These are phyloP conservation scores for Pyronema domesticum DNA, from an alignment of 495 filamentous ascomycete genomes.

Conservation along the genomic window DNA sequence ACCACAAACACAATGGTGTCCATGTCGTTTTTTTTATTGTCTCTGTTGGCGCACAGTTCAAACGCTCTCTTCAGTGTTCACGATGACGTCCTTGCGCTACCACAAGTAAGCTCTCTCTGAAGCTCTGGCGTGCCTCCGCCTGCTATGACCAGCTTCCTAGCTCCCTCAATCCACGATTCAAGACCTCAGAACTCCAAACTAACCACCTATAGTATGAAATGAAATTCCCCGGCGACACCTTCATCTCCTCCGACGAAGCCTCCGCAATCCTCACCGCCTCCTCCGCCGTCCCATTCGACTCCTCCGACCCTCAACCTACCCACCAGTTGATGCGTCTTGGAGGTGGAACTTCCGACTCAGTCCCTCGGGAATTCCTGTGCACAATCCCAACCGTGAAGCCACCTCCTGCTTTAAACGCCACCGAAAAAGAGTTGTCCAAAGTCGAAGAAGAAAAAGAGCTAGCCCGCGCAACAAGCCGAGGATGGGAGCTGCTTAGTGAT, in stretches of 20 bases:
- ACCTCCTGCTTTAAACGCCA: constrained; percentile 37
- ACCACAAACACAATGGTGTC: background rate
- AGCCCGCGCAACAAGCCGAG: constrained; percentile 60
- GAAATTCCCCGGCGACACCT: constrained; percentile 47
- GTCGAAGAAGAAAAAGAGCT: constrained; percentile 74
- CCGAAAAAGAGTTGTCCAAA: constrained; percentile 42
- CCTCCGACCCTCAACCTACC: constrained; percentile 17
- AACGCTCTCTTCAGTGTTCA: constrained; percentile 49
- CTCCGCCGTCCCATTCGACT: constrained; percentile 3
- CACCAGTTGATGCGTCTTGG: constrained; percentile 60
- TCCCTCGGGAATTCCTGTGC: constrained; percentile 45
- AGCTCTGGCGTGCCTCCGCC: background rate
- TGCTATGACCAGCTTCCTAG: background rate
- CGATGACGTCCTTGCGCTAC: constrained; percentile 81
- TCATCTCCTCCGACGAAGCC: constrained; percentile 55
- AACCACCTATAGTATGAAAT: constrained; percentile 52
- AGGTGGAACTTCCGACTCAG: constrained; percentile 29
- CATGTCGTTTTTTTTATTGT: background rate
- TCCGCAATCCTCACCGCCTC: constrained; percentile 5
- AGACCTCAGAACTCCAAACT: background rate
- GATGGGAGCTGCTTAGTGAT: constrained; percentile 75
- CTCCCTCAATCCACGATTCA: too few species aligned
- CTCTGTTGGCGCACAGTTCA: background rate
- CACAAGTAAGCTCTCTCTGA: constrained; percentile 45
- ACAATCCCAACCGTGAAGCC: constrained; percentile 55